Evolutionary conservation across 768 basidiomycete genomes (phyloP).

Genomic region (Lactifluus piperatus): DNA sequence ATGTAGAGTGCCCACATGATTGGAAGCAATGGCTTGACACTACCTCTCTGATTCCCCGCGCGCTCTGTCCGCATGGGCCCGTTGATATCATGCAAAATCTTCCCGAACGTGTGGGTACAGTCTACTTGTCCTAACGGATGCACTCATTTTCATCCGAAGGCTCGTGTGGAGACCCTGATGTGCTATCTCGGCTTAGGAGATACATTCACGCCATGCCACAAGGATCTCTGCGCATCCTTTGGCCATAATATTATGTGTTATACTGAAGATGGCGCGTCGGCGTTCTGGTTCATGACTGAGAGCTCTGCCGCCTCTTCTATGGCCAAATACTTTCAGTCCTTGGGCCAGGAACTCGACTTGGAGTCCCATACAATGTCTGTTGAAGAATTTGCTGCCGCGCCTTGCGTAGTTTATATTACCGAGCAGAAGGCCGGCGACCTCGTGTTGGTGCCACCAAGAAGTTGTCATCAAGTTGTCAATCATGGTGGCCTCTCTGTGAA

Average conservation of each 20-base stretch:
- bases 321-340: slow-evolving; percentile 47
- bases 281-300: slow-evolving; percentile 84
- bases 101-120: slow-evolving; percentile 38
- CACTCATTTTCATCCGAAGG: neutral
- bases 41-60: slow-evolving; percentile 40
- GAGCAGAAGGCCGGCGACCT: slow-evolving; percentile 73
- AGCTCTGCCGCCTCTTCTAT: slow-evolving; percentile 46
- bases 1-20: slow-evolving; percentile 53
- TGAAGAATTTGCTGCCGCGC: slow-evolving; percentile 53
- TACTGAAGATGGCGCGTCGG: slow-evolving; percentile 59
- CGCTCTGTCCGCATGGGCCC: slow-evolving; percentile 42
- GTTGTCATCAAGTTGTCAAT: slow-evolving; percentile 81
- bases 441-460: slow-evolving; percentile 71
- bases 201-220: slow-evolving; percentile 79
- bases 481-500: slow-evolving; percentile 74
- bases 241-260: slow-evolving; percentile 87
- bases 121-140: slow-evolving; percentile 4
- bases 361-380: slow-evolving; percentile 59
- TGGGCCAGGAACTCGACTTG: slow-evolving; percentile 59
- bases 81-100: slow-evolving; percentile 53
- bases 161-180: slow-evolving; percentile 68
- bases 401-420: slow-evolving; percentile 59
- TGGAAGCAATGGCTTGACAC: slow-evolving; percentile 58
- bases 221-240: slow-evolving; percentile 75
- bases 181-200: slow-evolving; percentile 77